phyloP scores from a whole-genome alignment of 768 basidiomycete genomes.

The Mycena epipterygia region DNA sequence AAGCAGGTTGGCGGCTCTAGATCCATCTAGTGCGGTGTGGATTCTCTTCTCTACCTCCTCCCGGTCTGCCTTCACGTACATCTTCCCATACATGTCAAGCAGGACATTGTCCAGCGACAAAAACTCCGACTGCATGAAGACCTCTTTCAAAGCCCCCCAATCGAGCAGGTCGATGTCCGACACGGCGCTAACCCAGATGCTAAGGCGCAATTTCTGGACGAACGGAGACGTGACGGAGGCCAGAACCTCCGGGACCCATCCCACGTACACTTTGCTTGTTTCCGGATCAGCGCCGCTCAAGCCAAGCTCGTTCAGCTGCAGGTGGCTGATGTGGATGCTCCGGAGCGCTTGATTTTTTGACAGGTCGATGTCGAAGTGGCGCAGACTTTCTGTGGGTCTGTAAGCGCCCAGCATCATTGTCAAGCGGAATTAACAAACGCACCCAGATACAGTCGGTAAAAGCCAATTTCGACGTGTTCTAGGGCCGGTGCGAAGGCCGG shows the following conservation, averaged over 20 bases:
- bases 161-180: constrained; percentile 14
- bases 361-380: background rate
- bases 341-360: background rate
- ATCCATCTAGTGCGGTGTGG: background rate
- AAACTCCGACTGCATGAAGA: background rate
- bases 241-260: constrained; percentile 3
- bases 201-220: background rate
- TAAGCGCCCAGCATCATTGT: background rate
- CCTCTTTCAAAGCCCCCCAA: background rate
- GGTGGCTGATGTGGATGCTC: constrained; percentile 6
- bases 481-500: constrained; percentile 2
- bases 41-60: background rate
- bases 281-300: background rate
- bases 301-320: constrained; percentile 6
- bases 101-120: background rate
- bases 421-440: background rate
- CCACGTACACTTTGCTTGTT: background rate
- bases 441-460: background rate
- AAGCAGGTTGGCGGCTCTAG: background rate
- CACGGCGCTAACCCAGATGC: background rate
- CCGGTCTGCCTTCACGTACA: background rate
- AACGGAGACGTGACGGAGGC: background rate
- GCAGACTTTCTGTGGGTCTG: background rate
- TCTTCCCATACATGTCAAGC: constrained; percentile 13
- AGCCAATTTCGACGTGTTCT: background rate